A percentile compares a stretch with the other conserved stretches of the same genome.
Evolutionary conservation across 257 asterid genomes (phyloP).

Genomic region (Fraxinus americana): DNA sequence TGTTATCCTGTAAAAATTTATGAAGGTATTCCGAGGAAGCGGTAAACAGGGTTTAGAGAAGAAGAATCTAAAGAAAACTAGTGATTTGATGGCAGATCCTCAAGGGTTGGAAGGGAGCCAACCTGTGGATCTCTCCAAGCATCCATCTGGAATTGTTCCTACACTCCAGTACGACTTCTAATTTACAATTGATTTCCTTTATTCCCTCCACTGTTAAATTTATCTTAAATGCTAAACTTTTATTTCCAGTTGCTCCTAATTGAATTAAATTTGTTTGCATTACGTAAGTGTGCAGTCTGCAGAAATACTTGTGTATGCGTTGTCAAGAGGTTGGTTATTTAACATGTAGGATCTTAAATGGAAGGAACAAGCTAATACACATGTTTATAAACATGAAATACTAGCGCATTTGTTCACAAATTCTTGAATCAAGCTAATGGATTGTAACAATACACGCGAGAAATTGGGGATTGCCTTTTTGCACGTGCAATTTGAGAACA

Average conservation of each 20-base stretch:
- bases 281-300: background rate
- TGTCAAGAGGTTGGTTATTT: background rate
- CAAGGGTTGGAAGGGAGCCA: conserved; percentile 72
- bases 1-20: background rate
- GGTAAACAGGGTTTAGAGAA: conserved; percentile 22
- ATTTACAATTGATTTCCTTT: background rate
- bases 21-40: conserved; percentile 6
- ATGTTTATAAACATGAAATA: background rate
- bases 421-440: background rate
- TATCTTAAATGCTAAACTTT: background rate
- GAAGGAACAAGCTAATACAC: background rate
- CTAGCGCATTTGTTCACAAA: background rate
- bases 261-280: background rate
- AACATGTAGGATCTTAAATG: background rate
- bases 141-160: conserved; percentile 88
- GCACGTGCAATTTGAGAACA: background rate
- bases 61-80: conserved; percentile 17
- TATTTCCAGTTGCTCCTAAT: background rate
- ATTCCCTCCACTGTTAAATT: background rate
- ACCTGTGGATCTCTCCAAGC: conserved; percentile 76
- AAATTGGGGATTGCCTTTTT: background rate
- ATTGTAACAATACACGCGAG: background rate
- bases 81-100: conserved; percentile 69
- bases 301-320: background rate
- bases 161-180: conserved; percentile 65